Base-by-base conservation (phyloP, 2,329 filamentous ascomycete genomes). In the Coniochaeta sp. region DNA sequence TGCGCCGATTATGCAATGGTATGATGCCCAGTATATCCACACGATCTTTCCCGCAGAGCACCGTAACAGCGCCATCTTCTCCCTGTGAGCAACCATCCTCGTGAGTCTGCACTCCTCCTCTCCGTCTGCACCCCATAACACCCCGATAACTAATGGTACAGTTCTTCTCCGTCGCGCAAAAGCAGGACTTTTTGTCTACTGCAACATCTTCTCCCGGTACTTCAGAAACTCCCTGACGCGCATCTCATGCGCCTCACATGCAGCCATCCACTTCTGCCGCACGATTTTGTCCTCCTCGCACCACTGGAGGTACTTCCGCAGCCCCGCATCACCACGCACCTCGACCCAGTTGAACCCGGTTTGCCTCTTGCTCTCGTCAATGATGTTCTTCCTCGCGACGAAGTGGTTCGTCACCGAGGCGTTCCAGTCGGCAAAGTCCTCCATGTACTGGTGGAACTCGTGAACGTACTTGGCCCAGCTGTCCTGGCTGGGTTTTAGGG, bases 281-380 rank as follows among this genome's bases (percentile, higher is more conserved):
- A 88, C 79, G 47, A 73, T 71, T 56, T 82, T 77, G 61, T 91
- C 87, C 65, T 88, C 80, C 57, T 79, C 76, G 51, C 86, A 67
- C 63, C 79, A 81, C 32, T 69, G 69, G 53, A 81, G 64, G 62
- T 90, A 90, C 51, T 78, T 75, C 14, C 71, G 63, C 20, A 84
- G 72, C 0, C 78, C 81, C 1, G 58, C 56, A 32, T 76, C 69
- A 22, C 74, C 65, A 1, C 64, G 63, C 8, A 66, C 60, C 27
- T 68, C 67, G 16, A 81, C 61, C 65, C 78, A 82, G 1, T 60
- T 61, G 35, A 70, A 68, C 10, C 73, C 76, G 50, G 75, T 73
- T 16, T 68, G 61, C 38, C 65, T 59, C 53, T 72, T 67, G 22
- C 67, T 67, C 26, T 62, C 60, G 18, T 65, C 63, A 28, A 75